These are phyloP conservation scores for Sphaerulina populicola DNA, from an alignment of 2,329 filamentous ascomycete species.

Conservation along the genomic window DNA sequence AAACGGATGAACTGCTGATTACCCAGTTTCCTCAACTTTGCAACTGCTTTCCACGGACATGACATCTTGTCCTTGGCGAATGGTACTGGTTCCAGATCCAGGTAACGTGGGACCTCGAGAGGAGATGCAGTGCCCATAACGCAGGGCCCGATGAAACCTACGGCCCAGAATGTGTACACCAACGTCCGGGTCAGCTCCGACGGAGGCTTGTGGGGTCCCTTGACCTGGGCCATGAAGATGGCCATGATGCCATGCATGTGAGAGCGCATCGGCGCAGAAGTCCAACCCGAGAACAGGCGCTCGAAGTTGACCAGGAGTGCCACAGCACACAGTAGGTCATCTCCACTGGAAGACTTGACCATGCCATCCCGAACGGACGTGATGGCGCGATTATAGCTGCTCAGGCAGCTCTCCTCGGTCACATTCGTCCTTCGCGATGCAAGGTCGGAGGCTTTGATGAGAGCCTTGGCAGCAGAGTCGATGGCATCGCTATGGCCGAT, in stretches of 20 bases:
- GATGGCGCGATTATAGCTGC: slow-evolving; percentile 13
- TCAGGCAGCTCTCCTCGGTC: slow-evolving; percentile 15
- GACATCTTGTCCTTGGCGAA: slow-evolving; percentile 11
- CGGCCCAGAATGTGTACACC: slow-evolving; percentile 16
- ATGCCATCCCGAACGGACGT: slow-evolving; percentile 12
- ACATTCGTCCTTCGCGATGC: slow-evolving; percentile 8
- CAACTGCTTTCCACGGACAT: slow-evolving; percentile 5
- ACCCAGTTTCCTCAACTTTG: slow-evolving; percentile 11
- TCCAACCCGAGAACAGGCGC: slow-evolving; percentile 14
- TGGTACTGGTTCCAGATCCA: slow-evolving; percentile 12
- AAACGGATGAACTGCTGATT: slow-evolving; percentile 18
- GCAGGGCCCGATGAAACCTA: slow-evolving; percentile 17
- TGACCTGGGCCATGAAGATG: slow-evolving; percentile 11
- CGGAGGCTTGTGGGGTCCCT: slow-evolving; percentile 4
- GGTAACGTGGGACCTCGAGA: slow-evolving; percentile 12
- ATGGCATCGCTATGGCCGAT: slow-evolving; percentile 16
- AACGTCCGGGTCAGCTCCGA: slow-evolving; percentile 13
- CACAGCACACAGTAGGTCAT: slow-evolving; percentile 14
- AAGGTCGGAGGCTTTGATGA: slow-evolving; percentile 14
- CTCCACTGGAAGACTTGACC: slow-evolving; percentile 5
- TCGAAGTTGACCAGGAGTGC: slow-evolving; percentile 16
- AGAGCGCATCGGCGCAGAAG: slow-evolving; percentile 14
- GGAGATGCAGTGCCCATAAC: slow-evolving; percentile 14
- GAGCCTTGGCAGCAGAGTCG: slow-evolving; percentile 13
- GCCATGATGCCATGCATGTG: slow-evolving; percentile 18